A percentile compares a stretch with the other conserved stretches of the same genome.
Conservation (phyloP, 164 flowering plant genomes). For the Chimonanthus salicifolius region DNA sequence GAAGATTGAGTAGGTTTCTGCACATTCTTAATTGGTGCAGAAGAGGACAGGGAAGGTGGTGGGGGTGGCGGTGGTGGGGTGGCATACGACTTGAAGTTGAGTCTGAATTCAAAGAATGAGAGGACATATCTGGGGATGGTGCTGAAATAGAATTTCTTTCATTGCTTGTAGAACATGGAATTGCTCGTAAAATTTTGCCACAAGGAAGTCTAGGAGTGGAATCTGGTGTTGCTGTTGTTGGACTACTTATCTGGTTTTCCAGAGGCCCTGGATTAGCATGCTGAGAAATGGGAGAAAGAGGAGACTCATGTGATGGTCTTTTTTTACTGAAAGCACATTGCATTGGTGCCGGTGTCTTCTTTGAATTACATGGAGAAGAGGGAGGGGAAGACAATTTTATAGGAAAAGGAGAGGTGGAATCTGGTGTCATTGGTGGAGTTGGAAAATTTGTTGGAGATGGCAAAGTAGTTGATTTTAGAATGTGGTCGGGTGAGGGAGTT, state of each 20-base stretch:
- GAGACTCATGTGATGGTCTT: neutral
- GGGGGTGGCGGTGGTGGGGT: conserved; percentile 8
- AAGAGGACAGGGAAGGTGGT: neutral
- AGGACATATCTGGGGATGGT: neutral
- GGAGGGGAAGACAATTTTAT: conserved; percentile 2
- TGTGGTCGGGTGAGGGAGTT: conserved; percentile 13
- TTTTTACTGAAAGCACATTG: neutral
- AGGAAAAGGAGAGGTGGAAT: neutral
- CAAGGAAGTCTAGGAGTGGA: neutral
- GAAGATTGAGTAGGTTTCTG: conserved; percentile 11
- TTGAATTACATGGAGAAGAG: conserved; percentile 2
- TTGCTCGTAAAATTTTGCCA: conserved; percentile 4
- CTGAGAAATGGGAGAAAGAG: conserved; percentile 18
- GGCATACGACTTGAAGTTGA: conserved; percentile 21
- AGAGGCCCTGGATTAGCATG: conserved; percentile 19
- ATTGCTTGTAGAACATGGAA: conserved; percentile 18
- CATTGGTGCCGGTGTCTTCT: conserved; percentile 1
- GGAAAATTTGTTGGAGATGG: conserved; percentile 13
- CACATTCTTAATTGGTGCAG: neutral
- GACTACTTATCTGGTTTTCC: neutral
- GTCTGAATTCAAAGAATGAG: conserved; percentile 16
- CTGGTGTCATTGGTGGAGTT: conserved; percentile 10
- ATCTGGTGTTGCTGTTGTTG: neutral
- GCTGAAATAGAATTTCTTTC: conserved; percentile 13
- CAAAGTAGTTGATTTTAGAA: conserved; percentile 4